Evolutionary conservation across 2,329 filamentous ascomycete species (phyloP).

Genomic region (Hypoxylon sp.): DNA sequence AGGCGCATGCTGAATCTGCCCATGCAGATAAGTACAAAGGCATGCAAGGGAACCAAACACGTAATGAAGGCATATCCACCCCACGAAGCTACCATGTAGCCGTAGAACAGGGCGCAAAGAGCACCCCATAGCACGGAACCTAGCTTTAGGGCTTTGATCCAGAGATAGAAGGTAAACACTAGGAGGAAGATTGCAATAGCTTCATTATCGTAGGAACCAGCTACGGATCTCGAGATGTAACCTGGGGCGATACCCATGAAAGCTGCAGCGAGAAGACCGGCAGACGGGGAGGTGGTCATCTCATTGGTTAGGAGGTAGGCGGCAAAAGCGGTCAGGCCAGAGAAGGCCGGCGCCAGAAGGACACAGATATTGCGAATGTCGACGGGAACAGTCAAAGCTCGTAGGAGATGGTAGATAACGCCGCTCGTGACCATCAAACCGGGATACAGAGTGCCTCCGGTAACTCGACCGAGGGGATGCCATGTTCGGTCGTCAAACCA

Average conservation of each 20-base stretch:
- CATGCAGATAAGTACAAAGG: constrained; percentile 96
- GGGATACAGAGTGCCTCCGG: constrained; percentile 97
- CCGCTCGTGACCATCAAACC: constrained; percentile 99
- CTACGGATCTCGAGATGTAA: constrained; percentile 97
- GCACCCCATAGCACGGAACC: constrained; percentile 98
- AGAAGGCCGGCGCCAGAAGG: constrained; percentile 93
- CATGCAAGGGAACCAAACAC: constrained; percentile 93
- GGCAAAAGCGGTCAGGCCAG: constrained; percentile 91
- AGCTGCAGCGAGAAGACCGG: constrained; percentile 90
- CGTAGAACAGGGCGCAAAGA: constrained; percentile 94
- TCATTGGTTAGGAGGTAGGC: constrained; percentile 96
- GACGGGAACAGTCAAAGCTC: constrained; percentile 89
- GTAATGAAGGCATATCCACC: constrained; percentile 99
- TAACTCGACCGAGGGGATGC: constrained; percentile 98
- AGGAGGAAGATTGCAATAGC: constrained; percentile 99
- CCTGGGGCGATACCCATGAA: constrained; percentile 99
- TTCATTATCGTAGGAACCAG: constrained; percentile 99
- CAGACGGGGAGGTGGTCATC: constrained; percentile 95
- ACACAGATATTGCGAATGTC: constrained; percentile 99
- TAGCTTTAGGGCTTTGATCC: constrained; percentile 98
- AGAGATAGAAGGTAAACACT: constrained; percentile 98
- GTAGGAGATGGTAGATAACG: constrained; percentile 93
- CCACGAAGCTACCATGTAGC: constrained; percentile 99
- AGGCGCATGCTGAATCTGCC: constrained; percentile 93
- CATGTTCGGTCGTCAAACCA: constrained; percentile 99